Conservation (phyloP, 768 basidiomycete species). For the Lactarius akahatsu region DNA sequence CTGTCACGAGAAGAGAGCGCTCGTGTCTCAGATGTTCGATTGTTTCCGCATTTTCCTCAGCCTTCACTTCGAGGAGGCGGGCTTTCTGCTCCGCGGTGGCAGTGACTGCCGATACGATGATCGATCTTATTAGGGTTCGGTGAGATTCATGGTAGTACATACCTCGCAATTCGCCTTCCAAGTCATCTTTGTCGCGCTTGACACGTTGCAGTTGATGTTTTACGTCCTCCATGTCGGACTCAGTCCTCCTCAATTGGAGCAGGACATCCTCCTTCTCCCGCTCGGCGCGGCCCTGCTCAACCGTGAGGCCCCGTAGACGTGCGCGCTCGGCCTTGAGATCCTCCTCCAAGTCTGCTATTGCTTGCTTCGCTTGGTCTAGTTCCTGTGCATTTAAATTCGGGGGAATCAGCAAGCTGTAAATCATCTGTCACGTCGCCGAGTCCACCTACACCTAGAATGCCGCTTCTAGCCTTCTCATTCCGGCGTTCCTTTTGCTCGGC, state of each 20-base stretch:
- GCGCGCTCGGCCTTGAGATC: slow-evolving; percentile 71
- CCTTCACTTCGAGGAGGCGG: slow-evolving; percentile 62
- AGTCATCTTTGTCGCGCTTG: slow-evolving; percentile 70
- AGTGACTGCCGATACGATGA: slow-evolving; percentile 45
- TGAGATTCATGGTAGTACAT: slow-evolving; percentile 29
- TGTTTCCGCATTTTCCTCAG: slow-evolving; percentile 64
- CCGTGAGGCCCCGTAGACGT: slow-evolving; percentile 58
- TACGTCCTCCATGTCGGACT: slow-evolving; percentile 78
- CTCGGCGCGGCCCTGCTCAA: slow-evolving; percentile 61
- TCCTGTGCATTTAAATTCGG: slow-evolving; percentile 47
- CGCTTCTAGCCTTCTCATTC: slow-evolving; percentile 48
- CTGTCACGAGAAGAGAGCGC: slow-evolving; percentile 61
- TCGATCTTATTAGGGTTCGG: background rate
- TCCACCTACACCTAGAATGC: slow-evolving; percentile 53
- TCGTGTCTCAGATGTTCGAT: slow-evolving; percentile 79
- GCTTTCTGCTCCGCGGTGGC: slow-evolving; percentile 71
- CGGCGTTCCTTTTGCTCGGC: slow-evolving; percentile 53
- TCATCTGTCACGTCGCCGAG: background rate
- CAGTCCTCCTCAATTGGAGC: slow-evolving; percentile 65
- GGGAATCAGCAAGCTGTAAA: slow-evolving; percentile 13
- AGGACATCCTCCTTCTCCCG: slow-evolving; percentile 65
- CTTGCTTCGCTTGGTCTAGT: slow-evolving; percentile 61
- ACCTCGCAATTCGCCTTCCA: slow-evolving; percentile 77
- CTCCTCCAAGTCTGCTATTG: slow-evolving; percentile 66
- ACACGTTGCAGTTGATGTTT: slow-evolving; percentile 62